These are phyloP conservation scores for Spinellus fusiger DNA, from an alignment of 192 early-diverging fungal genomes.

Conservation along the genomic window DNA sequence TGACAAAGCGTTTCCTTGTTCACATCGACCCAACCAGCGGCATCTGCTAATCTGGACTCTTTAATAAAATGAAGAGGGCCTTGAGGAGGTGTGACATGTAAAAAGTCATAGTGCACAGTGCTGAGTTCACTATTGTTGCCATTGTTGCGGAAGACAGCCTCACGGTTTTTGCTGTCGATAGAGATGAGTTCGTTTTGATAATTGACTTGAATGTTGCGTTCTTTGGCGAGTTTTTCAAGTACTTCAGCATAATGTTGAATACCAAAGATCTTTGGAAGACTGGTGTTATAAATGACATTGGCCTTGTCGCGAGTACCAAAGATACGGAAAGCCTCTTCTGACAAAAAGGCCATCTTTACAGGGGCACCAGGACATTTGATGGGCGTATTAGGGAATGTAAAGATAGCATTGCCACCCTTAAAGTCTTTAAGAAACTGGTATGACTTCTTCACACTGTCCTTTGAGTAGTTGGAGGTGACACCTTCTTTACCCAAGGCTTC, in stretches of 20 bases:
- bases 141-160: constrained; percentile 69
- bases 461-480: constrained; percentile 79
- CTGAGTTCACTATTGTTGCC: constrained; percentile 51
- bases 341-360: constrained; percentile 82
- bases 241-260: constrained; percentile 77
- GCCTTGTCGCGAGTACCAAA: constrained; percentile 61
- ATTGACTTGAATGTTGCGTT: constrained; percentile 66
- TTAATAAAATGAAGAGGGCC: constrained; percentile 75
- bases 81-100: constrained; percentile 85
- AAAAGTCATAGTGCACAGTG: constrained; percentile 68
- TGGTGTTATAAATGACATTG: constrained; percentile 70
- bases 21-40: constrained; percentile 79
- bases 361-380: constrained; percentile 86
- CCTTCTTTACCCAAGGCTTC: constrained; percentile 73
- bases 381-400: constrained; percentile 83
- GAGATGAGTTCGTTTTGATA: constrained; percentile 65
- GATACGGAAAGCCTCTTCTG: constrained; percentile 76
- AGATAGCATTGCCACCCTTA: constrained; percentile 73
- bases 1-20: constrained; percentile 77
- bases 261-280: constrained; percentile 82
- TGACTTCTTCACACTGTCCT: constrained; percentile 66
- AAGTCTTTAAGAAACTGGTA: constrained; percentile 64
- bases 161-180: constrained; percentile 53
- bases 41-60: constrained; percentile 59
- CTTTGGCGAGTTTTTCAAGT: constrained; percentile 59